These are phyloP conservation scores for Gracilariopsis chorda DNA, from an alignment of 23 red algal genomes.

Conservation along the genomic window DNA sequence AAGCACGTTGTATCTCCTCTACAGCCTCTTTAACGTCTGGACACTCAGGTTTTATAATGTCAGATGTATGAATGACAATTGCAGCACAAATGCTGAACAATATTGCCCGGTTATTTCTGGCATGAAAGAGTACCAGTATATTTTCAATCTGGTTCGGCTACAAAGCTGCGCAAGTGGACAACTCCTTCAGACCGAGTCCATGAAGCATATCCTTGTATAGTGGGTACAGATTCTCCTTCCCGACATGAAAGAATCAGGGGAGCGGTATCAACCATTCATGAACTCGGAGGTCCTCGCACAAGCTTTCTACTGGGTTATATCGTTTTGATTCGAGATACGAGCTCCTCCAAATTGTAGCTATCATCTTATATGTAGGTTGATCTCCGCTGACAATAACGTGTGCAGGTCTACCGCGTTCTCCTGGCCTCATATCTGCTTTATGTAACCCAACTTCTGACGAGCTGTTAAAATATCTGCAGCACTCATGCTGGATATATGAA, in stretches of 20 bases:
- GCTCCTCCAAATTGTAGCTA: neutral
- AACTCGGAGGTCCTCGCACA: neutral
- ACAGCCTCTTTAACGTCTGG: neutral
- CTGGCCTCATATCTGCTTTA: neutral
- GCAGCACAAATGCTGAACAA: neutral
- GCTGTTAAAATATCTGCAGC: neutral
- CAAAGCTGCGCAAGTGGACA: neutral
- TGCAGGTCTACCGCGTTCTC: neutral
- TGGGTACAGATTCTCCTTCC: neutral
- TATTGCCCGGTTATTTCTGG: neutral
- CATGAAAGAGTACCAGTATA: neutral
- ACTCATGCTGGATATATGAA: neutral
- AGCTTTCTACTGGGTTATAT: neutral
- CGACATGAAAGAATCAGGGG: constrained; percentile 8
- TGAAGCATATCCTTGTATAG: neutral
- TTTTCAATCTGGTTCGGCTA: neutral
- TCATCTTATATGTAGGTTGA: neutral
- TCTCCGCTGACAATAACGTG: neutral
- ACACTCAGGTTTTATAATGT: neutral
- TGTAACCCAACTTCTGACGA: neutral
- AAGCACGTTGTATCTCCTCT: too few relatives aligned
- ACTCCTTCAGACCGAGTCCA: neutral
- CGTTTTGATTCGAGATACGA: neutral
- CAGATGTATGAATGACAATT: neutral
- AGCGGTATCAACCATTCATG: neutral